A percentile compares a stretch with the other conserved stretches of the same genome.
Conservation (phyloP, 1,284 basidiomycete species). For the Sutorius eximius region DNA sequence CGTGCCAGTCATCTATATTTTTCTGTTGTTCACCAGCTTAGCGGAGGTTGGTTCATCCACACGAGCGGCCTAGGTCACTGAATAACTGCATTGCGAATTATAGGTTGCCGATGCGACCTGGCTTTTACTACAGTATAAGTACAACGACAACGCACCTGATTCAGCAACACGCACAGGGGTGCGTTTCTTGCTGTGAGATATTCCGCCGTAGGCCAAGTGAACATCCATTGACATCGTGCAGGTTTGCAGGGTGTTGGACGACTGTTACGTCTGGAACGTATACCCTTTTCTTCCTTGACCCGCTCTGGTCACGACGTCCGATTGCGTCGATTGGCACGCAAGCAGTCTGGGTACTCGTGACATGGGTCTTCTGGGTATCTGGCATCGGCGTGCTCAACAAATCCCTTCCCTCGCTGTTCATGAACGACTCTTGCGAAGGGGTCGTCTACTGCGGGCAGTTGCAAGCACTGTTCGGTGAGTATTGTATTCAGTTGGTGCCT, state of each 20-base stretch:
- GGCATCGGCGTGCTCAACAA: slow-evolving; percentile 49
- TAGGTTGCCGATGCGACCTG: slow-evolving; percentile 54
- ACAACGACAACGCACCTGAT: slow-evolving; percentile 50
- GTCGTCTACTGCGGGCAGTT: slow-evolving; percentile 57
- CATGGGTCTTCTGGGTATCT: slow-evolving; percentile 59
- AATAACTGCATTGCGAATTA: slow-evolving; percentile 4
- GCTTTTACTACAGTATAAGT: slow-evolving; percentile 54
- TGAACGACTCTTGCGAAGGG: slow-evolving; percentile 36
- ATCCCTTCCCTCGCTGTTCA: slow-evolving; percentile 44
- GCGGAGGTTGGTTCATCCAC: slow-evolving; percentile 40
- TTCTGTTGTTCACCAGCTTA: slow-evolving; percentile 48
- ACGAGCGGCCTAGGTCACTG: neutral
- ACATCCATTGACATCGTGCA: slow-evolving; percentile 27
- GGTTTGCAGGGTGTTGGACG: slow-evolving; percentile 60
- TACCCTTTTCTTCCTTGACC: slow-evolving; percentile 56
- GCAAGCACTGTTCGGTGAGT: slow-evolving; percentile 48
- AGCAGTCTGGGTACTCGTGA: slow-evolving; percentile 51
- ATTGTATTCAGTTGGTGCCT: neutral
- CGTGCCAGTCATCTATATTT: slow-evolving; percentile 46
- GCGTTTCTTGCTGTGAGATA: slow-evolving; percentile 47
- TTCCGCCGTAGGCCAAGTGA: neutral
- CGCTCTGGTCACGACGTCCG: slow-evolving; percentile 49
- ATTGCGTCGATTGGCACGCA: slow-evolving; percentile 57
- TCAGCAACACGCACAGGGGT: slow-evolving; percentile 40
- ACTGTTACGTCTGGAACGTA: slow-evolving; percentile 48